Conservation (phyloP, 2,329 filamentous ascomycete genomes). For the Diaporthe ilicicola region DNA sequence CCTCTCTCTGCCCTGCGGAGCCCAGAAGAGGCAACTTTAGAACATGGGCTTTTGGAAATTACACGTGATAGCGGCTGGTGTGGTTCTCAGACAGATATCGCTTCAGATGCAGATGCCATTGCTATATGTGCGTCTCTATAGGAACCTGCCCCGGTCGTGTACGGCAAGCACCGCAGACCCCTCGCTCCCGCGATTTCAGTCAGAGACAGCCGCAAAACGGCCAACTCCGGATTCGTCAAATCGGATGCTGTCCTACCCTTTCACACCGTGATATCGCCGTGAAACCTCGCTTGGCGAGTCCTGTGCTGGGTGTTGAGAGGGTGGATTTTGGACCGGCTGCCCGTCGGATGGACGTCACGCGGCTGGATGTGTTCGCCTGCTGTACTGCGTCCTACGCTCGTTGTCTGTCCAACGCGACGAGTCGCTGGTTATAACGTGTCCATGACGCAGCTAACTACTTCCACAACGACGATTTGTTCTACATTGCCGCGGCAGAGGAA, state of each 20-base stretch:
- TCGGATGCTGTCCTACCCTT: background rate
- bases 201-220: constrained; percentile 13
- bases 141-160: background rate
- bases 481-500: background rate
- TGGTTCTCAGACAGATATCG: background rate
- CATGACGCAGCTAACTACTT: background rate
- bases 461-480: background rate
- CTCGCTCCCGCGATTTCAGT: background rate
- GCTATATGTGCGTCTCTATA: background rate
- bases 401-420: constrained; percentile 14
- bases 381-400: background rate
- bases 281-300: constrained; percentile 7
- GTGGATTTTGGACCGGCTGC: background rate
- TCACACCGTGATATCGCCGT: background rate
- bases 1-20: background rate
- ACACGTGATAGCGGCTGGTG: background rate
- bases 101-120: constrained; percentile 7
- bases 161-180: background rate
- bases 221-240: background rate
- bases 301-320: background rate
- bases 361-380: background rate
- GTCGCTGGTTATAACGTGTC: background rate
- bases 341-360: too few species aligned
- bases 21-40: background rate
- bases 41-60: background rate